phyloP scores from a whole-genome alignment of 23 red algal genomes.

The Gracilaria caudata region DNA sequence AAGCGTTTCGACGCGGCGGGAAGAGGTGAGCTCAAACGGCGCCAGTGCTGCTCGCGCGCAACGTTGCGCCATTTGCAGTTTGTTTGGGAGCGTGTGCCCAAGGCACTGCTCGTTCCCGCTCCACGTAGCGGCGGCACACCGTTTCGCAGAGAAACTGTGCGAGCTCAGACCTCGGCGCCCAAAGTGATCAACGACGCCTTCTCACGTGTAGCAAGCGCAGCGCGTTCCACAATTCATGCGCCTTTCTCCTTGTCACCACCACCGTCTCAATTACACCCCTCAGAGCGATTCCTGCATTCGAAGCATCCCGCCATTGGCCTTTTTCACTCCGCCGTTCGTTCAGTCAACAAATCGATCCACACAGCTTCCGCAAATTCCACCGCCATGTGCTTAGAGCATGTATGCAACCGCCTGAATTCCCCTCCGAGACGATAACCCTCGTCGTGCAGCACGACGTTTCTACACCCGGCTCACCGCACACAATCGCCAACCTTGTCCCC shows the following conservation, averaged over 20 bases:
- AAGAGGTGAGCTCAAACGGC: background rate
- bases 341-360: too few relatives aligned
- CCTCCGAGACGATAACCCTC: background rate
- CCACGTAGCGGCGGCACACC: background rate
- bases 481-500: too few relatives aligned
- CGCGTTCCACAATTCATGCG: background rate
- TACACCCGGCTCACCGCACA: background rate
- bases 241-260: background rate
- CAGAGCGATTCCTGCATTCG: background rate
- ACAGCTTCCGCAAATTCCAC: too few relatives aligned
- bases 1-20: background rate
- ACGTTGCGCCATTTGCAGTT: background rate
- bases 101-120: background rate
- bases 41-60: background rate
- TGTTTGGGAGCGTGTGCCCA: too few relatives aligned
- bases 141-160: background rate
- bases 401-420: background rate
- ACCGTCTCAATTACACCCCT: background rate
- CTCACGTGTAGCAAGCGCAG: background rate
- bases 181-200: too few relatives aligned
- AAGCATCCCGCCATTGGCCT: background rate
- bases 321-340: too few relatives aligned
- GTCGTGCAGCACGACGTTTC: background rate
- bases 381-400: too few relatives aligned
- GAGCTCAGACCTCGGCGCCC: background rate